These are phyloP conservation scores for Trichoderma atroviride DNA, from an alignment of 2,329 filamentous ascomycete species.

Conservation along the genomic window DNA sequence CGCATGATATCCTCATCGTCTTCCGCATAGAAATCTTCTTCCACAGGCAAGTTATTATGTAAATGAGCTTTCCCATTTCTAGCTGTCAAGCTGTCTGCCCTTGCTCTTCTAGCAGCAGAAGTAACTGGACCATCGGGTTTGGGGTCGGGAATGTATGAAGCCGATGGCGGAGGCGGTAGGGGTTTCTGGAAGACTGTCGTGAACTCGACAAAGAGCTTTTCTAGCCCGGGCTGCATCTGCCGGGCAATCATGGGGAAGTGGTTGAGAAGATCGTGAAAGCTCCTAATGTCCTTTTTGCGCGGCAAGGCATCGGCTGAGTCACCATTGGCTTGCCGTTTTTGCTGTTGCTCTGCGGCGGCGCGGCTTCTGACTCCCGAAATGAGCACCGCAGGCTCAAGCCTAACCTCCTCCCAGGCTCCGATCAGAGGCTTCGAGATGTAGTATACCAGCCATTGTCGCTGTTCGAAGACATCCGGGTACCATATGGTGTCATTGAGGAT, in stretches of 20 bases:
- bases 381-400: constrained; percentile 67
- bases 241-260: constrained; percentile 94
- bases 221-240: constrained; percentile 92
- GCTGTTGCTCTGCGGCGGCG: constrained; percentile 41
- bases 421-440: constrained; percentile 90
- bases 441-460: constrained; percentile 93
- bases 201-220: constrained; percentile 89
- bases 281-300: constrained; percentile 86
- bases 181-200: constrained; percentile 82
- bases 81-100: constrained; percentile 52
- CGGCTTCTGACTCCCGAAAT: constrained; percentile 48
- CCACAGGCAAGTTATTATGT: constrained; percentile 48
- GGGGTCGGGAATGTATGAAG: constrained; percentile 61
- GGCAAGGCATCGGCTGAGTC: constrained; percentile 49
- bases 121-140: constrained; percentile 59
- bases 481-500: constrained; percentile 82
- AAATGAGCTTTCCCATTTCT: constrained; percentile 39
- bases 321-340: constrained; percentile 40
- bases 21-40: constrained; percentile 73
- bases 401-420: constrained; percentile 77
- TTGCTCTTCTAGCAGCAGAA: constrained; percentile 57
- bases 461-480: constrained; percentile 86
- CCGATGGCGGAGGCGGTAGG: constrained; percentile 72
- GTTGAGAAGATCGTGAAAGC: constrained; percentile 85
- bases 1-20: constrained; percentile 93